Base-by-base conservation (phyloP, 2,329 filamentous ascomycete genomes). In the Trichoderma sp. region DNA sequence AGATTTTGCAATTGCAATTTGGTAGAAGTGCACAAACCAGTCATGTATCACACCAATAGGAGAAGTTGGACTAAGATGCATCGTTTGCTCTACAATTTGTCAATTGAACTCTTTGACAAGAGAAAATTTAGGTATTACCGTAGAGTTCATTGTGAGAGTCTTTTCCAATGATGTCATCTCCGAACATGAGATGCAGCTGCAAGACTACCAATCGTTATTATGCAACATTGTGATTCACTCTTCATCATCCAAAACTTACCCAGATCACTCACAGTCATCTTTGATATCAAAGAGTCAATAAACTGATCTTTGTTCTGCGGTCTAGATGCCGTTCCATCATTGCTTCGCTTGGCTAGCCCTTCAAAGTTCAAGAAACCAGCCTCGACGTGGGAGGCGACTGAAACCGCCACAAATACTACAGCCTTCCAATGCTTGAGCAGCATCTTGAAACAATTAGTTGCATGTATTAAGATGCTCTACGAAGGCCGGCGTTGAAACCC, bases 151-250 rank as follows among this genome's bases (percentile, higher is more conserved):
- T 68, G 7, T 68, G 60, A 0, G 67, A 68, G 17, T 59, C 52
- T 19, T 59, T 66, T 27, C 67, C 67, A 25, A 68, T 61, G 27
- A 68, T 66, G 27, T 68, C 61, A 12, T 66, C 67, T 2, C 60
- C 67, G n/a, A 68, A 68, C 67, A 68, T 68, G 7, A 68, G 63
- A 53, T 66, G 67, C 12, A 68, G 22, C 35, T 68, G 67, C 29
- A 68, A 35, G 13, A 65, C 67, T 68, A 25, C 12, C 7, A 12
- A 32, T 3, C 5, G 25, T 56, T 15, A 32, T 3, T 39, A 50
- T 17, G 3, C 3, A 5, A 3, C 6, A 3, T 29, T 1, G n/a
- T 34, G 6, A 22, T 42, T 1, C 19, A n/a, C 12, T 45, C 17
- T 5, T 7, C 32, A 15, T 22, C 4, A 15, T 6, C 8, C n/a